phyloP scores from a whole-genome alignment of 495 filamentous ascomycete genomes.

The Penicillium canariense region DNA sequence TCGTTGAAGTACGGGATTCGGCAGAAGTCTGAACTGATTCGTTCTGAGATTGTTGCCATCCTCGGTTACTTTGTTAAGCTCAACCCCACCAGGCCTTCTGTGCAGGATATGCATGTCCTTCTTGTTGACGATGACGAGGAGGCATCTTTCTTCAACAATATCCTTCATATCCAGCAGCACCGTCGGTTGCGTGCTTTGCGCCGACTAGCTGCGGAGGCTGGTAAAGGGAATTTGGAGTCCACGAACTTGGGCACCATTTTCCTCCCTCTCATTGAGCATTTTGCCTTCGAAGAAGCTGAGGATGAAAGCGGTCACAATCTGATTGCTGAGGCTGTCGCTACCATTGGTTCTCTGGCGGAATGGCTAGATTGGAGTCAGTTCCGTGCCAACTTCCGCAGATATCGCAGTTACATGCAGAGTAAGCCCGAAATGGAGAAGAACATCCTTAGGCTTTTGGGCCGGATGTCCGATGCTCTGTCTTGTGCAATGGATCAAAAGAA shows the following conservation, averaged over 20 bases:
- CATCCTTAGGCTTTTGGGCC: constrained; percentile 76
- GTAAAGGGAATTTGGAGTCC: constrained; percentile 60
- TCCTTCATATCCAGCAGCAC: constrained; percentile 87
- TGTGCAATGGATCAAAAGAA: constrained; percentile 47
- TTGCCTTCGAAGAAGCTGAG: constrained; percentile 75
- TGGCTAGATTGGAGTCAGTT: constrained; percentile 92
- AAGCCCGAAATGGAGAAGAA: constrained; percentile 85
- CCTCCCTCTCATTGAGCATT: constrained; percentile 89
- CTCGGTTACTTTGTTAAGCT: constrained; percentile 73
- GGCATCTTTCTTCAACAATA: constrained; percentile 88
- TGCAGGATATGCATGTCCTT: constrained; percentile 72
- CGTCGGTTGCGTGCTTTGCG: constrained; percentile 82
- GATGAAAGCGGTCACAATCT: constrained; percentile 80
- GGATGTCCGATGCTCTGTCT: constrained; percentile 71
- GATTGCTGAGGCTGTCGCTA: constrained; percentile 72
- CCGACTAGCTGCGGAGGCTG: constrained; percentile 64
- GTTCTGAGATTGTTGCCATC: constrained; percentile 73
- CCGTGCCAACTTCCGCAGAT: constrained; percentile 74
- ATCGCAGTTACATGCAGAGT: constrained; percentile 71
- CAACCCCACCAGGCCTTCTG: constrained; percentile 63
- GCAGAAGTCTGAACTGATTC: constrained; percentile 77
- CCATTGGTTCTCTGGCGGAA: constrained; percentile 68
- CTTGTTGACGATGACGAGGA: constrained; percentile 78
- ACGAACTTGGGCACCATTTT: constrained; percentile 83
- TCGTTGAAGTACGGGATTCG: constrained; percentile 70